Evolutionary conservation across 2,329 filamentous ascomycete genomes (phyloP).

Genomic region (Podosphaera xanthii): DNA sequence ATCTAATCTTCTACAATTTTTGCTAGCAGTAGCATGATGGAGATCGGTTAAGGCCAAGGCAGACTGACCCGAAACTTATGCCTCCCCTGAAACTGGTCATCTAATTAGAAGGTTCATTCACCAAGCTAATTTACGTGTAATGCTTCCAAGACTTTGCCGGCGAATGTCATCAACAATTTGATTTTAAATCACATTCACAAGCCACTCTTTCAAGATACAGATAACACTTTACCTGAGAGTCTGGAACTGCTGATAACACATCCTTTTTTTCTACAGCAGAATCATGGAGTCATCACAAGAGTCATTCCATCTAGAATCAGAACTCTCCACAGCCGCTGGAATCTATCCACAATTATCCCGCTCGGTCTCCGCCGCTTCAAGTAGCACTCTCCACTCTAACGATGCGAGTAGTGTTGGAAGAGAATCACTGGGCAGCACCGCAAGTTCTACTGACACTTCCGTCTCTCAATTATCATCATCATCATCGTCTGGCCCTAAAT

Average conservation of each 20-base stretch:
- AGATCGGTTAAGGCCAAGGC: too few species aligned
- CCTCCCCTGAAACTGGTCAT: too few species aligned
- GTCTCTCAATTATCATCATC: slow-evolving; percentile 31
- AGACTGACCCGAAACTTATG: too few species aligned
- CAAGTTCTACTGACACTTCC: slow-evolving; percentile 23
- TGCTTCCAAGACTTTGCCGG: background rate
- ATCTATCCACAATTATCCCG: slow-evolving; percentile 37
- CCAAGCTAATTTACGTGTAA: too few species aligned
- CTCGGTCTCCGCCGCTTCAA: slow-evolving; percentile 34
- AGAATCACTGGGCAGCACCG: slow-evolving; percentile 29
- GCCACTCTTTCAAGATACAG: background rate
- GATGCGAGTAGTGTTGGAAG: slow-evolving; percentile 20
- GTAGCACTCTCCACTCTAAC: slow-evolving; percentile 26
- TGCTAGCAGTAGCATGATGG: too few species aligned
- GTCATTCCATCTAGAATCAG: slow-evolving; percentile 12
- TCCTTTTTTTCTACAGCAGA: too few species aligned
- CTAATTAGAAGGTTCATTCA: too few species aligned
- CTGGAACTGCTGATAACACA: too few species aligned
- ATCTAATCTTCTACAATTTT: too few species aligned
- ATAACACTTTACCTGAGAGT: too few species aligned
- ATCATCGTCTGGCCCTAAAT: slow-evolving; percentile 26
- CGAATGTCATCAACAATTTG: background rate
- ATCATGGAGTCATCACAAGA: too few species aligned
- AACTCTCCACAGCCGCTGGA: slow-evolving; percentile 43
- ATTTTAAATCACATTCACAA: background rate